Percentiles rank a stretch among this genome's conserved stretches.
Conservation (phyloP, 1,139 yeast species). For the Arxiozyma slooffiae region DNA sequence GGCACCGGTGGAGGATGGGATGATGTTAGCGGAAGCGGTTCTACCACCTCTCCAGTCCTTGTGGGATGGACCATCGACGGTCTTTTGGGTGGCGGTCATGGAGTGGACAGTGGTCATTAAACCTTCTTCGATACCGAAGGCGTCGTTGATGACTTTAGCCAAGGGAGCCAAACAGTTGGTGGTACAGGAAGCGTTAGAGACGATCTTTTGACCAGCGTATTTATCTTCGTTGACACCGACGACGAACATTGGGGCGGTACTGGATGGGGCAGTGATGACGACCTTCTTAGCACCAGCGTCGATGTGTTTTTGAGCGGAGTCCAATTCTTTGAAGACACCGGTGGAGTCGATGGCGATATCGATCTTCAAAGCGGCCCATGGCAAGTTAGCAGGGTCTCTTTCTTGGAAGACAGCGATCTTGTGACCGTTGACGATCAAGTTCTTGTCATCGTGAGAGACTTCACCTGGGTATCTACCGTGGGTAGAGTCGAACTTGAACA, state of each 20-base stretch:
- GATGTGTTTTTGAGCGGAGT: conserved; percentile 73
- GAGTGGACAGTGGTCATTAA: conserved; percentile 88
- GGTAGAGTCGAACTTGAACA: conserved; percentile 84
- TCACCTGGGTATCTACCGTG: conserved; percentile 70
- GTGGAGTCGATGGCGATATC: conserved; percentile 80
- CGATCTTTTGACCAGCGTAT: conserved; percentile 61
- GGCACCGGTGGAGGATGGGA: conserved; percentile 87
- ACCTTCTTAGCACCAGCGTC: conserved; percentile 87
- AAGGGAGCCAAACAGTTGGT: conserved; percentile 86
- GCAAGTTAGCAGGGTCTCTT: conserved; percentile 71
- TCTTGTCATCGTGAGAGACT: conserved; percentile 53
- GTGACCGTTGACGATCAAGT: conserved; percentile 57
- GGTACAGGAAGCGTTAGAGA: conserved; percentile 84
- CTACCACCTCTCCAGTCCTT: conserved; percentile 96
- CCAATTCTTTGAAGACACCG: conserved; percentile 74
- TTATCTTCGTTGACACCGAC: conserved; percentile 74
- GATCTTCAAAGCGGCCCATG: conserved; percentile 73
- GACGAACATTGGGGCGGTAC: conserved; percentile 85
- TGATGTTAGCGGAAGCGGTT: conserved; percentile 85
- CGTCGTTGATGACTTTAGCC: conserved; percentile 73
- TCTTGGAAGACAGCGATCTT: conserved; percentile 64
- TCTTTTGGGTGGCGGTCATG: conserved; percentile 82
- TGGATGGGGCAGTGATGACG: conserved; percentile 76
- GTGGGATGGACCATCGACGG: conserved; percentile 89
- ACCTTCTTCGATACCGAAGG: conserved; percentile 75